A percentile compares a stretch with the other conserved stretches of the same genome.
Conservation (phyloP, 176 grass and related monocot species). For the Carex myosuroides region DNA sequence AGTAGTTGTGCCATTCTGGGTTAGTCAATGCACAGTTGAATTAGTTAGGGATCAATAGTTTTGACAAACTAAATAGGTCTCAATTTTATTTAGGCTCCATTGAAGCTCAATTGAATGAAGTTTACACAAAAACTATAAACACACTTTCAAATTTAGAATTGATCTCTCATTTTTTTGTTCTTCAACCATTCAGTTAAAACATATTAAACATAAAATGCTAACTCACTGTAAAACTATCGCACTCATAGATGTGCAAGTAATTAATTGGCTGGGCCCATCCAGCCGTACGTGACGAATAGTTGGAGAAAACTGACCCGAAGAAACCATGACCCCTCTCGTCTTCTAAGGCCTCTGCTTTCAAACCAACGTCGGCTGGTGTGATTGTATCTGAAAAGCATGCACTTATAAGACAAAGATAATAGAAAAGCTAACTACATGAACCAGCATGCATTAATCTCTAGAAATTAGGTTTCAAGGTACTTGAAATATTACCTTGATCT, state of each 20-base stretch:
- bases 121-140: neutral
- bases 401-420: slow-evolving; percentile 3
- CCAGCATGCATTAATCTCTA: neutral
- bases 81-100: neutral
- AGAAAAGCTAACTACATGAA: neutral
- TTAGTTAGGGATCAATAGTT: neutral
- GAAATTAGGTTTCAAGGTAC: neutral
- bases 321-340: slow-evolving; percentile 78
- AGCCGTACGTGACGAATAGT: slow-evolving; percentile 39
- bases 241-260: slow-evolving; percentile 74
- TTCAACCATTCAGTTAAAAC: neutral
- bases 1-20: neutral
- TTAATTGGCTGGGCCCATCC: slow-evolving; percentile 87
- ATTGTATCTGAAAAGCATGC: slow-evolving; percentile 67
- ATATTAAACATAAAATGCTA: neutral
- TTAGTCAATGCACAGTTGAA: neutral
- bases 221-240: slow-evolving; percentile 69
- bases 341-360: slow-evolving; percentile 44
- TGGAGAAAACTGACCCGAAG: slow-evolving; percentile 43
- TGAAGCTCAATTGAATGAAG: neutral
- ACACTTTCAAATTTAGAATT: neutral
- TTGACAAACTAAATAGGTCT: neutral
- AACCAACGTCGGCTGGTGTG: slow-evolving; percentile 58
- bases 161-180: neutral
- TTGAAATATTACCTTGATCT: neutral